Evolutionary conservation across 176 grass and related monocot genomes (phyloP).

Genomic region (Juncus effusus): DNA sequence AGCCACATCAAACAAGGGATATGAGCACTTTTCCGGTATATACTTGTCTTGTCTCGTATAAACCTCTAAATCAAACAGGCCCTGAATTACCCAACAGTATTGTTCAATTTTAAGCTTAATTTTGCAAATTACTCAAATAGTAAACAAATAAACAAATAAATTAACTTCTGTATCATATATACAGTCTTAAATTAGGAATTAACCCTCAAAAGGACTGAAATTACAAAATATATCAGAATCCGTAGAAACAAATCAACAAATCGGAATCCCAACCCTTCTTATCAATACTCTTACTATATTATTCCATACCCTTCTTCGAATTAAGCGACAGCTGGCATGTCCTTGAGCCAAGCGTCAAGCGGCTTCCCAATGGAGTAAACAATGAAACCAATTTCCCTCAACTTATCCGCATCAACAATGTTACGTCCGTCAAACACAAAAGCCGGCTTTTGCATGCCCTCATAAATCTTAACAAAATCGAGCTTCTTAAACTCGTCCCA

Average conservation of each 20-base stretch:
- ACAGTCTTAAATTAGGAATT: too few species aligned
- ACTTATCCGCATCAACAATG: conserved; percentile 49
- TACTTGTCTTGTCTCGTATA: too few species aligned
- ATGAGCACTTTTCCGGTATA: too few species aligned
- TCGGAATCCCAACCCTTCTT: conserved; percentile 23
- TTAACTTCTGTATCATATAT: too few species aligned
- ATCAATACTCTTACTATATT: neutral
- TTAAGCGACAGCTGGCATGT: conserved; percentile 63
- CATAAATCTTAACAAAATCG: conserved; percentile 50
- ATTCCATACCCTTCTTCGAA: conserved; percentile 2
- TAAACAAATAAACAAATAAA: too few species aligned
- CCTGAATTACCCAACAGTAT: too few species aligned
- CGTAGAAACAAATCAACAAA: conserved; percentile 13
- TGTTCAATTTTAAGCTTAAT: too few species aligned
- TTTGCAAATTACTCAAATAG: too few species aligned
- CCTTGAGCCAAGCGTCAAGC: conserved; percentile 59
- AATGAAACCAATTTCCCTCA: conserved; percentile 61
- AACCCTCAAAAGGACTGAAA: too few species aligned
- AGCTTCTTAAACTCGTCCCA: conserved; percentile 65
- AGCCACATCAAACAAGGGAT: too few species aligned
- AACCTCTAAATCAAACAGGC: too few species aligned
- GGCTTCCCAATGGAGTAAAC: conserved; percentile 75
- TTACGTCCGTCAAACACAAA: conserved; percentile 67
- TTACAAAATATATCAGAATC: neutral
- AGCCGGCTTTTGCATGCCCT: conserved; percentile 60